A percentile compares a stretch with the other conserved stretches of the same genome.
Conservation (phyloP, 495 filamentous ascomycete species). For the Talaromyces wortmannii region DNA sequence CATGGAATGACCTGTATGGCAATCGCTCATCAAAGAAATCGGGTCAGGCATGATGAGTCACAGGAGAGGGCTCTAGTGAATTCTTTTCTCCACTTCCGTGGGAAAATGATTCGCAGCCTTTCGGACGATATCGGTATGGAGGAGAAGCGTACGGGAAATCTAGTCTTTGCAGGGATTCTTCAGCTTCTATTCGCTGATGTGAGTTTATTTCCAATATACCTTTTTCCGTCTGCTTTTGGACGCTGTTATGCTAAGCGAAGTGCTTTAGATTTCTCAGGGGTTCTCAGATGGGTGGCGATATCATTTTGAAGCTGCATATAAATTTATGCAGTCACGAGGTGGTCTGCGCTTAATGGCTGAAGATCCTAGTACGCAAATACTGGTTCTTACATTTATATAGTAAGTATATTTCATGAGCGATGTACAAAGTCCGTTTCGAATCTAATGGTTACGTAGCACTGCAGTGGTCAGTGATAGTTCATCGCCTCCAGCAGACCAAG, state of each 20-base stretch:
- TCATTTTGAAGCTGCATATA: constrained; percentile 19
- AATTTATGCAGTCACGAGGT: constrained; percentile 19
- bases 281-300: constrained; percentile 19
- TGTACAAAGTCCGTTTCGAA: too few species aligned
- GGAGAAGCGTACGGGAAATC: constrained; percentile 11
- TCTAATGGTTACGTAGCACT: constrained; percentile 7
- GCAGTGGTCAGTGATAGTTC: constrained; percentile 22
- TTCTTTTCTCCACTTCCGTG: constrained; percentile 23
- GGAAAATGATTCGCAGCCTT: constrained; percentile 22
- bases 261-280: constrained; percentile 24
- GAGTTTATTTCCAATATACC: too few species aligned
- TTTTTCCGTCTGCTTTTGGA: too few species aligned
- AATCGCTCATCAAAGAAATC: constrained; percentile 24
- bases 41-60: constrained; percentile 5
- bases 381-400: constrained; percentile 17
- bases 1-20: constrained; percentile 23
- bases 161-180: constrained; percentile 15
- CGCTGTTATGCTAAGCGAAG: too few species aligned
- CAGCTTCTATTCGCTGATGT: too few species aligned
- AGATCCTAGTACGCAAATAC: constrained; percentile 8
- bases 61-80: constrained; percentile 7
- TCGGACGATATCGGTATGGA: constrained; percentile 14
- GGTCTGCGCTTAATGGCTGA: constrained; percentile 9
- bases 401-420: constrained; percentile 11
- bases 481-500: constrained; percentile 17